Conservation (phyloP, 2,329 filamentous ascomycete species). For the Trichoderma oligosporum region DNA sequence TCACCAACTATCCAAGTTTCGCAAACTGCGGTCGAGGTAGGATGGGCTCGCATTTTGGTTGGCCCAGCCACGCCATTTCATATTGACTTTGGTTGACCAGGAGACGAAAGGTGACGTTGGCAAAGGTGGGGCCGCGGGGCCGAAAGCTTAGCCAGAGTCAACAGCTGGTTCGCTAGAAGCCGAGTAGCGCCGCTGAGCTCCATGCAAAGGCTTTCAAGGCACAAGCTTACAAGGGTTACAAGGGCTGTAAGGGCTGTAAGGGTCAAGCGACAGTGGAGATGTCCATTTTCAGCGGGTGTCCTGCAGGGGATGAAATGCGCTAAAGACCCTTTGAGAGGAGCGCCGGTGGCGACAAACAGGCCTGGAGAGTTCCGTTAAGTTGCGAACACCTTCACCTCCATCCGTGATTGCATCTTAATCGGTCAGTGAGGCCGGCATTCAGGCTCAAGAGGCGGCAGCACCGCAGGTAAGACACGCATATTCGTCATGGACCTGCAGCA, state of each 20-base stretch:
- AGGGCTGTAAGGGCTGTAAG: background rate
- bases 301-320: conserved; percentile 15
- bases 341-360: background rate
- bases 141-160: background rate
- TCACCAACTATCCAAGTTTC: conserved; percentile 20
- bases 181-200: background rate
- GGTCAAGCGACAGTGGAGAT: background rate
- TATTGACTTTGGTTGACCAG: conserved; percentile 32
- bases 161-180: background rate
- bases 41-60: conserved; percentile 23
- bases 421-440: background rate
- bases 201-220: background rate
- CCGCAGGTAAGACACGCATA: conserved; percentile 12
- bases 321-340: background rate
- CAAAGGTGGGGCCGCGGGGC: conserved; percentile 19
- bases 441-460: background rate
- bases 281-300: conserved; percentile 9
- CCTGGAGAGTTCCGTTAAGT: no score
- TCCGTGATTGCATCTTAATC: background rate
- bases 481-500: conserved; percentile 6
- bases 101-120: conserved; percentile 25
- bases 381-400: background rate
- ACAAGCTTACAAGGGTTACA: background rate
- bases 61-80: conserved; percentile 33
- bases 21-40: conserved; percentile 14